Base-by-base conservation (phyloP, 192 early-diverging fungal species). In the Jimgerdemannia flammicorona region DNA sequence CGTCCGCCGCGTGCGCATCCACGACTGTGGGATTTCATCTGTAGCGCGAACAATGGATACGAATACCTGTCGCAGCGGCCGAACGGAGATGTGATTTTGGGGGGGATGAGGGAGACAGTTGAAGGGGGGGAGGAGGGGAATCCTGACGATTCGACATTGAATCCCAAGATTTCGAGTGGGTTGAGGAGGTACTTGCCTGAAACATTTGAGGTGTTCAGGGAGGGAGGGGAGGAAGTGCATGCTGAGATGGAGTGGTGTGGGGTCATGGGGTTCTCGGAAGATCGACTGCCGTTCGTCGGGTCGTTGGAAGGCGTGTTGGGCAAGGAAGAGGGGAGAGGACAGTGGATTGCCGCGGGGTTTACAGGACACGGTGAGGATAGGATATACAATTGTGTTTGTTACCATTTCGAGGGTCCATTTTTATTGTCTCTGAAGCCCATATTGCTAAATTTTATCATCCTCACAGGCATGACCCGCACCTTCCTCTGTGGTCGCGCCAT, bases 21-120 rank as follows among this genome's bases (percentile, higher is more conserved):
- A 4, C 67, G 18, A 6, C 72, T 77, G 20, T 82, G 82, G 75
- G 75, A 86, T 71, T 72, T 74, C 71, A 75, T 70, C 11, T 43
- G 84, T 14, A 74, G 76, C 4, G 79, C 81, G 42, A 78, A 78
- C 44, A 66, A 67, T 40, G 77, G 77, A 3, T 76, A 74, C 44
- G 72, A 78, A 63, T 78, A 78, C 70, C 39, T 74, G 72, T 78
- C 77, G n/a, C 70, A 71, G 40, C 77, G 77, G 3, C 72, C 72
- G n/a, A 69, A 70, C 40, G 77, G 70, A 6, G 73, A 74, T 39
- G 67, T 78, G 39, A 69, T 78, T 64, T 29, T 78, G 14, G 77
- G 77, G 40, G 77, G 77, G 11, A 74, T 74, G 72, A 72, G 77
- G 43, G 64, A 78, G n/a, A 69, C 44, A 20, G 64, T 66, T 11